Base-by-base conservation (phyloP, 345 rosid genomes). In the Anacardium occidentale region DNA sequence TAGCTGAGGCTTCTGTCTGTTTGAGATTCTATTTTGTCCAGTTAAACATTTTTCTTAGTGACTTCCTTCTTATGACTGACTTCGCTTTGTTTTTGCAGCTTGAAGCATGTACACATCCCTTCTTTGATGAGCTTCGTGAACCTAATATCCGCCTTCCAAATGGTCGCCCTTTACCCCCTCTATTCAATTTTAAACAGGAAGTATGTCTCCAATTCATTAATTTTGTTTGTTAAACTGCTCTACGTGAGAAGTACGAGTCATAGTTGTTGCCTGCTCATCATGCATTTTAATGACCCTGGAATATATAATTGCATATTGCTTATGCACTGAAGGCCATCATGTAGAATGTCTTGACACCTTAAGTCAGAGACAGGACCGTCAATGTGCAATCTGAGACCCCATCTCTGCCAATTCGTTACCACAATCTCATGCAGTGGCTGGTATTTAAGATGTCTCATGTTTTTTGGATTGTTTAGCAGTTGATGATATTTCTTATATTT, bases 71-170 rank as follows among this genome's bases (percentile, higher is more conserved):
- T 50, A 72, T 37, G 22, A 61, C 48, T 20, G 70, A 29, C 69
- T 37, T 56, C 32, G 3, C 74, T 48, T 69, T 18, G 20, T 53
- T 48, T 34, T 60, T 79, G 69, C 84, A 91, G 97, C 87, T 91
- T 7, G 97, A 91, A 80, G 97, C 94, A 56, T 85, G 88, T 62
- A 83, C 89, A 0, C 97, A 91, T 85, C 86, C 97, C n/a, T 91
- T 91, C 84, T 91, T 89, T 78, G 86, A 89, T 70, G 97, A 91
- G 79, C 94, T 91, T 60, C 90, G 94, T 12, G 91, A 86, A 63
- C 92, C 92, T 29, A 88, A 88, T 78, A 85, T 86, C 22, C 92
- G 89, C 66, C 91, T 91, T 67, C 87, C 94, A 64, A 91, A 82
- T 77, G 89, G 91, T 55, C 89, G 89, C 3, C 83, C 90, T 1